phyloP scores from a whole-genome alignment of 2,329 filamentous ascomycete species.

The Sclerotinia sclerotiorum region DNA sequence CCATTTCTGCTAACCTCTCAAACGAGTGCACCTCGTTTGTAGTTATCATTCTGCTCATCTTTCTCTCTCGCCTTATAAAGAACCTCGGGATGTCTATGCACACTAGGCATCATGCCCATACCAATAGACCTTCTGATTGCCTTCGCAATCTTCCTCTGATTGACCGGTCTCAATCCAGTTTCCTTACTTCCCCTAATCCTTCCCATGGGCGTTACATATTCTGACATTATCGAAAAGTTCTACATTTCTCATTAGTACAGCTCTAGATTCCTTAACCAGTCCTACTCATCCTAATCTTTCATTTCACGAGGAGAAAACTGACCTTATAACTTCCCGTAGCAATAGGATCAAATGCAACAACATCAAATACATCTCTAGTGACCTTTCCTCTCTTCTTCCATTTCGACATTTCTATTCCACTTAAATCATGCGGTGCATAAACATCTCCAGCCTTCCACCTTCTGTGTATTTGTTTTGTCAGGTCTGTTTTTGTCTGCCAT shows the following conservation, averaged over 20 bases:
- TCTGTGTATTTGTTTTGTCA: constrained; percentile 64
- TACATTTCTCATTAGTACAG: constrained; percentile 42
- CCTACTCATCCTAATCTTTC: no score
- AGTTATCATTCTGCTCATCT: constrained; percentile 10
- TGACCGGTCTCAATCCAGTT: constrained; percentile 81
- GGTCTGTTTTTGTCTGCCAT: constrained; percentile 44
- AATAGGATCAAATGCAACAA: constrained; percentile 75
- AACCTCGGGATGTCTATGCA: constrained; percentile 85
- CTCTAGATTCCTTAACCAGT: neutral
- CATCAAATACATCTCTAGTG: constrained; percentile 72
- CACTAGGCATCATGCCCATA: constrained; percentile 86
- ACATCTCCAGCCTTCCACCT: constrained; percentile 78
- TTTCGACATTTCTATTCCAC: constrained; percentile 74
- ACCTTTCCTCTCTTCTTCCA: constrained; percentile 62
- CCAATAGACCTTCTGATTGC: constrained; percentile 87
- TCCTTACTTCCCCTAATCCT: constrained; percentile 74
- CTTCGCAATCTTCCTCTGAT: constrained; percentile 91
- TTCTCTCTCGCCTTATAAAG: constrained; percentile 44
- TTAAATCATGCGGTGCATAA: constrained; percentile 87
- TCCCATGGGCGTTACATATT: constrained; percentile 82
- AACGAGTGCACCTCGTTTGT: neutral
- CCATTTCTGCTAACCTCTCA: neutral
- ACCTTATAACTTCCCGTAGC: constrained; percentile 86
- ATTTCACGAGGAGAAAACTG: constrained; percentile 36
- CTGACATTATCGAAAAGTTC: constrained; percentile 91